Base-by-base conservation (phyloP, 2,329 filamentous ascomycete species). In the Fusarium citri region DNA sequence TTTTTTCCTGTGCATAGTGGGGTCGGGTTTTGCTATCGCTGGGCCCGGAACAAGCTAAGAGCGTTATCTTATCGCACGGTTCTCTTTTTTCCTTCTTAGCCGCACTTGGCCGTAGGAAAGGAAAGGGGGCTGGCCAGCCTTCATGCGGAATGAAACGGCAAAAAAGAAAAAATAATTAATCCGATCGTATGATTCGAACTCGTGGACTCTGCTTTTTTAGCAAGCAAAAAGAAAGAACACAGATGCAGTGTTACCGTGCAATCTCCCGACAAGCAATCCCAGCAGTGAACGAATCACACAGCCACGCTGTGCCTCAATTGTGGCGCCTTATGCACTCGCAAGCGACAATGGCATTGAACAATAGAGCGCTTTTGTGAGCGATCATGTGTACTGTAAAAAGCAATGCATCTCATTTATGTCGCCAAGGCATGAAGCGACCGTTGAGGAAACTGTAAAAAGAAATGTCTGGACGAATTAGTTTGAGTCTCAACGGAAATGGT, bases 21-120 rank as follows among this genome's bases (percentile, higher is more conserved):
- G 25, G 45, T 63, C 20, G 41, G 26, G 51, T 22, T 48, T 63
- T 63, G 34, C 28, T 23, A 48, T 40, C 41, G 25, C 28, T 18
- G 43, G 20, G 11, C 45, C 42, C 59, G 59, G 34, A 63, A 46
- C 34, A n/a, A n/a, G 10, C 31, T n/a, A 14, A 25, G 26, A 55
- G 34, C 11, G 34, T 43, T 56, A 43, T 43, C 60, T 64, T 56
- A 64, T 64, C 60, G 23, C 34, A 37, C 34, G 18, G 34, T 37
- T 37, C 18, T 37, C 34, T 37, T n/a, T 37, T 37, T 37, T n/a
- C 34, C 34, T 51, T 14, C 37, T 18, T n/a, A 26, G 31, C 49
- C 31, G 18, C 14, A 18, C 31, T 51, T 51, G 15, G 31, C 49
- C 31, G 49, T 25, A 5, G 23, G 18, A 51, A 34, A 1, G n/a